Evolutionary conservation across 2,329 filamentous ascomycete species (phyloP).

Genomic region (Trichoderma harzianum): DNA sequence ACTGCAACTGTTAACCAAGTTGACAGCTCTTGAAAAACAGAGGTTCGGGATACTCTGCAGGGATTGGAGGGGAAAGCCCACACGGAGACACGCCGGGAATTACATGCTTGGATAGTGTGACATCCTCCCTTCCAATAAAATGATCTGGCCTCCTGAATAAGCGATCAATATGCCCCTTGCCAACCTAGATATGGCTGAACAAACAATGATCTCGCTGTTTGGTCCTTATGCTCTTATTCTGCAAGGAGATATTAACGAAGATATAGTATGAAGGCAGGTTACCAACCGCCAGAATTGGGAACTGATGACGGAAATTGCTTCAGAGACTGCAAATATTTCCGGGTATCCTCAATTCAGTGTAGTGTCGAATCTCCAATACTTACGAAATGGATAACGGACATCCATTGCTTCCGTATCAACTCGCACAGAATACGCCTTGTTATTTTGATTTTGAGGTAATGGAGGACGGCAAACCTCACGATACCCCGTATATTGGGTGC

Average conservation of each 20-base stretch:
- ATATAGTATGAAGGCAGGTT: too few relatives aligned
- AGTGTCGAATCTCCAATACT: too few relatives aligned
- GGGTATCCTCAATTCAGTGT: too few relatives aligned
- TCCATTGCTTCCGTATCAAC: background rate
- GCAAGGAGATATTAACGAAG: too few relatives aligned
- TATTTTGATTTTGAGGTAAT: too few relatives aligned
- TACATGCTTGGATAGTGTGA: background rate
- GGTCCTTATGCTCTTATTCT: background rate
- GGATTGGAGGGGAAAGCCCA: background rate
- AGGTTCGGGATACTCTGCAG: background rate
- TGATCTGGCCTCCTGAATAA: background rate
- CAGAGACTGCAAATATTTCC: too few relatives aligned
- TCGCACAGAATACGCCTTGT: too few relatives aligned
- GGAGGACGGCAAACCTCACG: too few relatives aligned
- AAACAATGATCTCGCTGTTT: background rate
- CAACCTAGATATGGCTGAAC: background rate
- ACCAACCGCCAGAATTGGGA: too few relatives aligned
- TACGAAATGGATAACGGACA: too few relatives aligned
- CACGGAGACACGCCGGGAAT: background rate
- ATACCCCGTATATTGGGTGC: too few relatives aligned
- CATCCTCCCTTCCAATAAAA: background rate
- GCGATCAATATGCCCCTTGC: background rate
- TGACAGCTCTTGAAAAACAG: background rate
- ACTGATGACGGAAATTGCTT: too few relatives aligned
- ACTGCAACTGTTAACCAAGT: background rate